These are phyloP conservation scores for Blastocystis sp. DNA, from an alignment of 352 stramenopile genomes.

Conservation along the genomic window DNA sequence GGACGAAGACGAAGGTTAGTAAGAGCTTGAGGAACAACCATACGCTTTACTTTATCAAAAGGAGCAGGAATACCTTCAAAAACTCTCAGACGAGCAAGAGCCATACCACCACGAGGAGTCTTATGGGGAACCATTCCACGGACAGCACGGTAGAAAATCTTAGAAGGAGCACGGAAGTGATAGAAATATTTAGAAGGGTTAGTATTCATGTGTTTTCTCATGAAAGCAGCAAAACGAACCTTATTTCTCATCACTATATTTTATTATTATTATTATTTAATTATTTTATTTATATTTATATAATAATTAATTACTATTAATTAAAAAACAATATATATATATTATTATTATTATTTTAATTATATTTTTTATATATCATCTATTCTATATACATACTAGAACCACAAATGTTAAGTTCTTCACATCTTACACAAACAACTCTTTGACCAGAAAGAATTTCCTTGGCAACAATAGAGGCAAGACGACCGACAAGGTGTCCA, in stretches of 20 bases:
- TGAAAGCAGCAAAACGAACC: conserved; percentile 10
- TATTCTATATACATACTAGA: not conserved
- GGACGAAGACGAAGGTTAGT: too few species aligned
- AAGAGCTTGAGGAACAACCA: too few species aligned
- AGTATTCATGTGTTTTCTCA: conserved; percentile 19
- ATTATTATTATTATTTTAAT: not conserved
- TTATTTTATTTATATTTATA: too few species aligned
- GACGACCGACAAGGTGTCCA: conserved; percentile 86
- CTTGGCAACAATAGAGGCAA: conserved; percentile 92
- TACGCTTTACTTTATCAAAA: conserved; percentile 94
- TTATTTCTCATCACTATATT: conserved; percentile 19
- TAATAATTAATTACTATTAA: not conserved
- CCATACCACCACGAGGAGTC: conserved; percentile 75
- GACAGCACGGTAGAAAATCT: conserved; percentile 51
- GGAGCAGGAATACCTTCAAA: conserved; percentile 93
- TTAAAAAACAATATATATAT: too few species aligned
- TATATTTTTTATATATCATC: not conserved
- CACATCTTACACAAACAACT: conserved; percentile 79
- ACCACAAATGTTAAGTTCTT: conserved; percentile 90
- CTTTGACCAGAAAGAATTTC: conserved; percentile 91
- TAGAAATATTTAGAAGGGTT: too few species aligned
- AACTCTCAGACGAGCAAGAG: conserved; percentile 78
- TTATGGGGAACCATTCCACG: conserved; percentile 98
- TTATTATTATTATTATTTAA: too few species aligned
- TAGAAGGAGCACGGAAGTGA: conserved; percentile 49